A percentile compares a stretch with the other conserved stretches of the same genome.
phyloP scores from a whole-genome alignment of 306 rosid genomes.

The Quercus wislizeni region DNA sequence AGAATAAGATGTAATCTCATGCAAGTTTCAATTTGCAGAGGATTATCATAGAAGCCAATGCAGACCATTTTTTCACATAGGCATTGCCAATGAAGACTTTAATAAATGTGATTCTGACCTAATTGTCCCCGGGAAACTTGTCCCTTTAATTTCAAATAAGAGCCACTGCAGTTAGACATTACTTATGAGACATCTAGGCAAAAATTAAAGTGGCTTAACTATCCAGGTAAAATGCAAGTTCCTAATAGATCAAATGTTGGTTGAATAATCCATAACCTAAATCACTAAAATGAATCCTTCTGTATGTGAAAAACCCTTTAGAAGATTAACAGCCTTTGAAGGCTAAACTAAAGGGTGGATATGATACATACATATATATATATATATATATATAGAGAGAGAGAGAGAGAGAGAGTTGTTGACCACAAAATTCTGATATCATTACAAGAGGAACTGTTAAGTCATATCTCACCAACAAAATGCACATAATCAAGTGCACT shows the following conservation, averaged over 20 bases:
- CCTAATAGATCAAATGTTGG: no score
- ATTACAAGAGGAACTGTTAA: neutral
- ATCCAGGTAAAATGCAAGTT: neutral
- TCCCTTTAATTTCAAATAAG: neutral
- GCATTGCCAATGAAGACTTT: no score
- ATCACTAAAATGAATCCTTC: neutral
- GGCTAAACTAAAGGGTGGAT: neutral
- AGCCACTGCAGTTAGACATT: neutral
- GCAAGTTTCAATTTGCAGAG: neutral
- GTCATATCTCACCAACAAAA: slow-evolving; percentile 27
- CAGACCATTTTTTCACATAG: neutral
- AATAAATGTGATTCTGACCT: no score
- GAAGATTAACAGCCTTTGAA: neutral
- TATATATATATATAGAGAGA: neutral
- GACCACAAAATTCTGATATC: neutral
- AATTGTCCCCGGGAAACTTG: no score
- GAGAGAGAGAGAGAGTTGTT: neutral
- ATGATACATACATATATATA: no score
- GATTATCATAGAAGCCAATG: neutral
- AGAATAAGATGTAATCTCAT: neutral
- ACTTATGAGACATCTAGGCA: neutral
- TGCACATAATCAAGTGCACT: neutral
- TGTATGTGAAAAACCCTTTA: neutral
- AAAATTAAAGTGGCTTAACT: neutral
- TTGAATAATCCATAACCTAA: no score